Evolutionary conservation across 495 filamentous ascomycete genomes (phyloP).

Genomic region (Penicillium ucsense): DNA sequence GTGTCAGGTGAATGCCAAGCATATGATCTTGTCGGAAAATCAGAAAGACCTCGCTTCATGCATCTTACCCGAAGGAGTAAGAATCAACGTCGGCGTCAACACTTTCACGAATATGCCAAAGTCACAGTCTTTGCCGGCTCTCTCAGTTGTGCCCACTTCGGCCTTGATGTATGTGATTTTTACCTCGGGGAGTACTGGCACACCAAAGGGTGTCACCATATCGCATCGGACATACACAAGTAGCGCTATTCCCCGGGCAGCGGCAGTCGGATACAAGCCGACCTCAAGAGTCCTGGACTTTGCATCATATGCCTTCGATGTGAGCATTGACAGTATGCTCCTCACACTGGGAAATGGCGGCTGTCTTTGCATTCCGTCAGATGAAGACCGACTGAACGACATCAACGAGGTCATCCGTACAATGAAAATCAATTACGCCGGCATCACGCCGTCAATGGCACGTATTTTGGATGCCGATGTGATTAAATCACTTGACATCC

Average conservation of each 20-base stretch:
- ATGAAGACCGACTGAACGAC: constrained; percentile 40
- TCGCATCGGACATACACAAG: constrained; percentile 38
- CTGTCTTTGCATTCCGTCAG: constrained; percentile 42
- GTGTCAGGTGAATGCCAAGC: constrained; percentile 21
- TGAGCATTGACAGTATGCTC: constrained; percentile 38
- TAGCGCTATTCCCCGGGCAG: constrained; percentile 25
- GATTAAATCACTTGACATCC: constrained; percentile 34
- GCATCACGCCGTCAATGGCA: constrained; percentile 43
- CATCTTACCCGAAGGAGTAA: constrained; percentile 19
- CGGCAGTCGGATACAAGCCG: constrained; percentile 26
- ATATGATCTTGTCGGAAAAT: constrained; percentile 22
- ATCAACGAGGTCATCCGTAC: constrained; percentile 36
- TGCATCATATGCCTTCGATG: constrained; percentile 40
- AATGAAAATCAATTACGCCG: constrained; percentile 36
- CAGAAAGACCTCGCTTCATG: constrained; percentile 15
- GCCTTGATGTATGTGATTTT: constrained; percentile 38
- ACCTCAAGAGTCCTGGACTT: constrained; percentile 34
- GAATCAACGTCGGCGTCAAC: constrained; percentile 19
- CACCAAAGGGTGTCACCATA: constrained; percentile 46
- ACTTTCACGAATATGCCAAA: constrained; percentile 6
- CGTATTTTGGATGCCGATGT: constrained; percentile 32
- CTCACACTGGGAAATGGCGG: constrained; percentile 34
- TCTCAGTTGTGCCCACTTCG: constrained; percentile 19
- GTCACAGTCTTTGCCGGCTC: background rate
- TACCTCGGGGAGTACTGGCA: constrained; percentile 45